Evolutionary conservation across 148 eudicot genomes (phyloP), one percentile per base, ranked within the genome.

Genomic region (Cornus controversa): DNA sequence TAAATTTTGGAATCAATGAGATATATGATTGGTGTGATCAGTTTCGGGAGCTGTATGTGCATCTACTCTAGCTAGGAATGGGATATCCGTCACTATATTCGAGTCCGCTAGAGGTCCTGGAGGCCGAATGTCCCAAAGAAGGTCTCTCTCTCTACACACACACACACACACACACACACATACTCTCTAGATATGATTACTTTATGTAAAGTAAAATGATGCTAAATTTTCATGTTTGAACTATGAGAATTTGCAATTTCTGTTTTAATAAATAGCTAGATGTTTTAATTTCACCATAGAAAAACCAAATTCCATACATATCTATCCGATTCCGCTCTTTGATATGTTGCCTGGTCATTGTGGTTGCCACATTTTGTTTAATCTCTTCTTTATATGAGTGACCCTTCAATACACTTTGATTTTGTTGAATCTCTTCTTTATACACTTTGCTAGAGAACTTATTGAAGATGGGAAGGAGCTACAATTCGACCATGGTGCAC

Each of bases 41-140:
- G 99, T 96, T 76, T 92, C 99, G 54, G 99, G 99, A 81, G 91
- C 99, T 60, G 93, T 93, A 2, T 96, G 99, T 67, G 99, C 99
- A 58, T 96, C 99, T 47, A 87, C 66, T 71, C 87, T 96, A 14
- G 98, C 98, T 14, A 90, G 78, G 81, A 90, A 89, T 82, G 99
- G 99, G 34, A 53, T 90, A 0, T 77, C 92, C 10, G 99, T 96
- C 60, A 90, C 99, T 58, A 64, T 91, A n/a, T 91, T 93, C 80
- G 99, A 96, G 60, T 81, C 86, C 28, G 99, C 87, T 53, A 84
- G 97, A 83, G 99, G 99, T 50, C 99, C 99, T 37, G 99, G 99
- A 31, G 99, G 99, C 75, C 92, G 99, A 63, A 96, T 91, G 99
- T 93, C 98, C 71, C 95, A 86, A 50, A 85, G 99, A 70, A 90